phyloP scores from a whole-genome alignment of 1,284 basidiomycete species.

The Sporisorium iseilematis-ciliati region DNA sequence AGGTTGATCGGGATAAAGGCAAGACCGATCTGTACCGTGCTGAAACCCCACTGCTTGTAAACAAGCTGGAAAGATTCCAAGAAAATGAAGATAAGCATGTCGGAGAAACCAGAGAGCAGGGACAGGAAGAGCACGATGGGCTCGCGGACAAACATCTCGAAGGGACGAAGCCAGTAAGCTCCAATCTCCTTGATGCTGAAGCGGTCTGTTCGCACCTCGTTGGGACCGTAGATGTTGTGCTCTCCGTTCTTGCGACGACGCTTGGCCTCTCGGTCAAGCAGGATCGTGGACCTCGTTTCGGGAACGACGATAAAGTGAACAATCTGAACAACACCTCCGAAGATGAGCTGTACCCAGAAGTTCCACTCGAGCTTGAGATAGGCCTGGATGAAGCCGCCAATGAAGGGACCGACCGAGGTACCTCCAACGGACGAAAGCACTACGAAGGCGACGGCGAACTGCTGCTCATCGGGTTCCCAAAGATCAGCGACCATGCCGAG shows the following conservation, averaged over 20 bases:
- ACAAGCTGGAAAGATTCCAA: conserved; percentile 71
- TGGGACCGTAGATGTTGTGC: conserved; percentile 70
- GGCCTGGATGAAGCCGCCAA: conserved; percentile 60
- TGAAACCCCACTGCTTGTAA: conserved; percentile 71
- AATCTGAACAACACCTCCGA: conserved; percentile 70
- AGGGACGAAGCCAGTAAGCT: conserved; percentile 69
- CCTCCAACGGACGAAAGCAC: conserved; percentile 68
- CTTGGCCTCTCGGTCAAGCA: conserved; percentile 71
- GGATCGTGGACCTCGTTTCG: conserved; percentile 70
- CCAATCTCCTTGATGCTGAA: conserved; percentile 70
- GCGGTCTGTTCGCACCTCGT: conserved; percentile 69
- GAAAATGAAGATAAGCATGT: conserved; percentile 71
- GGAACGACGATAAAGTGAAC: conserved; percentile 71
- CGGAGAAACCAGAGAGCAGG: conserved; percentile 71
- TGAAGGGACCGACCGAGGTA: conserved; percentile 65
- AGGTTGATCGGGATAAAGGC: conserved; percentile 71
- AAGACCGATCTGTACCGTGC: conserved; percentile 66
- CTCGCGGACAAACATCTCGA: conserved; percentile 70
- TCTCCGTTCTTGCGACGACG: conserved; percentile 68
- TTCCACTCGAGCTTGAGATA: conserved; percentile 64
- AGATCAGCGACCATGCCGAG: conserved; percentile 71
- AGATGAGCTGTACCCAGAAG: conserved; percentile 71
- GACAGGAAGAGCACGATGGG: conserved; percentile 72
- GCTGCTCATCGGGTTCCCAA: conserved; percentile 68
- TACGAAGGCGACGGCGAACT: conserved; percentile 67